phyloP scores from a whole-genome alignment of 2,329 filamentous ascomycete genomes.

The Rhexocercosporidium sp. region DNA sequence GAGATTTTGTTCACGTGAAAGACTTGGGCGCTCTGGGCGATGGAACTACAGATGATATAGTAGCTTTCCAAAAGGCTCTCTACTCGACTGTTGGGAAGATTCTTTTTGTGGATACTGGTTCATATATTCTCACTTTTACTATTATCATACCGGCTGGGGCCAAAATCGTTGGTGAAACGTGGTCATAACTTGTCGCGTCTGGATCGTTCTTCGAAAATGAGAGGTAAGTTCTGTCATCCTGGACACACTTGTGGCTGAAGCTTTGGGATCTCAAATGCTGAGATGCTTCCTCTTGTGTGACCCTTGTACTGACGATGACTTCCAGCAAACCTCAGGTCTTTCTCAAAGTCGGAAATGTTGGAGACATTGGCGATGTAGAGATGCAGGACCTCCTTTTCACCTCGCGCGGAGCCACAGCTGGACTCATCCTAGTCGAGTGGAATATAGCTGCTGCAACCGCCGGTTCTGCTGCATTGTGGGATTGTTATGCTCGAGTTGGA shows the following conservation, averaged over 20 bases:
- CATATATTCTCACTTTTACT: slow-evolving; percentile 56
- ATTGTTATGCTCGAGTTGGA: too few species aligned
- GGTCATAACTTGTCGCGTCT: slow-evolving; percentile 45
- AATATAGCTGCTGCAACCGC: slow-evolving; percentile 34
- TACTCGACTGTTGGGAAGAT: slow-evolving; percentile 46
- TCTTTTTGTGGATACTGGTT: slow-evolving; percentile 57
- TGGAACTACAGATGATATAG: slow-evolving; percentile 76
- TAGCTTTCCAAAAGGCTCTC: slow-evolving; percentile 48
- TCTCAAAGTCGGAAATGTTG: slow-evolving; percentile 44
- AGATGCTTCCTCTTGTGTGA: too few species aligned
- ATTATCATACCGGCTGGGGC: slow-evolving; percentile 40
- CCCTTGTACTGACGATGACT: too few species aligned
- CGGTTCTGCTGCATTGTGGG: too few species aligned
- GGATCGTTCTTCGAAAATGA: slow-evolving; percentile 50
- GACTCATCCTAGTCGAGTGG: slow-evolving; percentile 47
- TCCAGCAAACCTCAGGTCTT: slow-evolving; percentile 12
- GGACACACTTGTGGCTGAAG: too few species aligned
- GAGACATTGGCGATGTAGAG: slow-evolving; percentile 46
- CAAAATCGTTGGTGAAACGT: slow-evolving; percentile 44
- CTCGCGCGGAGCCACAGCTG: slow-evolving; percentile 45
- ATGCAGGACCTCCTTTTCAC: slow-evolving; percentile 49
- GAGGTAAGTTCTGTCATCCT: neutral
- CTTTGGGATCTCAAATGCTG: too few species aligned
- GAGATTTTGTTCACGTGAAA: slow-evolving; percentile 56
- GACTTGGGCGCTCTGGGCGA: slow-evolving; percentile 68